Base-by-base conservation (phyloP, 2,329 filamentous ascomycete species). In the Annulohypoxylon truncatum region DNA sequence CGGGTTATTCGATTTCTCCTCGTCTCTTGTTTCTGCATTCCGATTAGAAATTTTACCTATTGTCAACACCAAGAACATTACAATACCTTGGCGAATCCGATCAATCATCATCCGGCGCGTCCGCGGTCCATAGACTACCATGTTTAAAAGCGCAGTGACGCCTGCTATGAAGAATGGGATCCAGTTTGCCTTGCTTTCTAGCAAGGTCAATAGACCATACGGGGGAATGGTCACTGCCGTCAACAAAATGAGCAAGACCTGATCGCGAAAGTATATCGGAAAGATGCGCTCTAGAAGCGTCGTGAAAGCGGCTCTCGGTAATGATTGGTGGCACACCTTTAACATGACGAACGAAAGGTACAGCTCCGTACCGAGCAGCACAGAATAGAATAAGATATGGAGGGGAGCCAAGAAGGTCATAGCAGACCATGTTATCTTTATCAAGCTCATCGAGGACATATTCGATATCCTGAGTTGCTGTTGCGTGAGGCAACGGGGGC, bases 261-360 rank as follows among this genome's bases (percentile, higher is more conserved):
- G 80, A 3, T 66, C 68, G 13, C 72, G 73, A 61, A 82, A 83
- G 66, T 82, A 82, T 13, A 81, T 56, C 0, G 80, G 81, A 42
- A 82, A 83, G 46, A 82, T 66, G 3, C 72, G 75, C 38, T 80
- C 80, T 50, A 82, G 80, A 0, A 83, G 74, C 0, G 74, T 77
- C 0, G 74, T 74, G 52, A 82, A 82, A 0, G 80, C 73, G 0
- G 75, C 67, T 0, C 72, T 67, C 0, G 81, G 79, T 1, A 82
- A 75, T 2, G 75, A 68, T 4, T 68, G 58, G 54, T 74, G 76
- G 47, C 74, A 74, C 4, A 81, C 66, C 31, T 80, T 82, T 10
- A 79, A 79, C 52, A 75, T 63, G 22, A 75, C 54, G 13, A 82
- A 82, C 20, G 75, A 76, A 42, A 82, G 80, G 65, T 80, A 82